Percentiles rank a stretch among this genome's conserved stretches.
Evolutionary conservation across 1,139 yeast genomes (phyloP).

Genomic region (Candida sp.): DNA sequence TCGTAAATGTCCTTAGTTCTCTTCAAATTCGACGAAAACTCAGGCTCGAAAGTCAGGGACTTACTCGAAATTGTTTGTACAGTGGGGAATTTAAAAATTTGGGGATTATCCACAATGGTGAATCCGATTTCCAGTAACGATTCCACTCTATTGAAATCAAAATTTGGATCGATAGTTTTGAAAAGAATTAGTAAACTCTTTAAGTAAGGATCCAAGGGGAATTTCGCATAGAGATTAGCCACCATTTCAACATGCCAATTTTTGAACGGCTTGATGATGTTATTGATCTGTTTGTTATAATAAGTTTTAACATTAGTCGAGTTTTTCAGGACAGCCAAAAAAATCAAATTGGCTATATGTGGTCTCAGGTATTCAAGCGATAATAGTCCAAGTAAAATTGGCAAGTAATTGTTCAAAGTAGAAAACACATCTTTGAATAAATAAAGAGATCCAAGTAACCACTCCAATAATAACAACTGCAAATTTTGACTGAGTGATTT

Average conservation of each 20-base stretch:
- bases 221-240: slow-evolving; percentile 24
- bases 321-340: slow-evolving; percentile 16
- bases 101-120: slow-evolving; percentile 1
- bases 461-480: slow-evolving; percentile 24
- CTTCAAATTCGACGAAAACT: neutral
- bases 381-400: slow-evolving; percentile 27
- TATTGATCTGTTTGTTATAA: slow-evolving; percentile 6
- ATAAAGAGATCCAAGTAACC: slow-evolving; percentile 28
- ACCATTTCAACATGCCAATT: slow-evolving; percentile 33
- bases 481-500: slow-evolving; percentile 17
- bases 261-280: slow-evolving; percentile 13
- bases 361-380: slow-evolving; percentile 34
- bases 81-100: slow-evolving; percentile 2
- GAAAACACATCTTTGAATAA: slow-evolving; percentile 18
- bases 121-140: slow-evolving; percentile 7
- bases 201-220: slow-evolving; percentile 32
- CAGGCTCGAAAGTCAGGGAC: neutral
- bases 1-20: slow-evolving; percentile 1
- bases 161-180: slow-evolving; percentile 16
- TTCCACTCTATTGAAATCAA: slow-evolving; percentile 7
- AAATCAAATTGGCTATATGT: slow-evolving; percentile 25
- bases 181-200: slow-evolving; percentile 20
- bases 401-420: slow-evolving; percentile 15
- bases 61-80: slow-evolving; percentile 9
- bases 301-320: slow-evolving; percentile 10